Conservation (phyloP, 2,329 filamentous ascomycete genomes). For the Aspergillus awamori region DNA sequence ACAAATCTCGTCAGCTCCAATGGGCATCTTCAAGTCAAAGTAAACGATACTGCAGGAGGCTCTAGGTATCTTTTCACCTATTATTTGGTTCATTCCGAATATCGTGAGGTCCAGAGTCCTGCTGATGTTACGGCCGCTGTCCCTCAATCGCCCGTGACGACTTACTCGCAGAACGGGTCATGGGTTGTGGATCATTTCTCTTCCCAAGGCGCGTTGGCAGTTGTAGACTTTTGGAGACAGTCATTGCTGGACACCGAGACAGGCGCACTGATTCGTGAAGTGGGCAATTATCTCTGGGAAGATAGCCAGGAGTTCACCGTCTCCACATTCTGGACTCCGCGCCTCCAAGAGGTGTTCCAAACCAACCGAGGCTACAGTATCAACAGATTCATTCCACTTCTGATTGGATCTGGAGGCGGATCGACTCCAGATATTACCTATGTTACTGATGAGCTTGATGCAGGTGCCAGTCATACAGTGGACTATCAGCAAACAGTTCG, state of each 20-base stretch:
- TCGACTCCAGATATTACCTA: constrained; percentile 11
- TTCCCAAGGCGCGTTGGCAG: not conserved
- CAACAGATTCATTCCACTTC: constrained; percentile 32
- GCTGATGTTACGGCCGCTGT: not conserved
- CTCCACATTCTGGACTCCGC: constrained; percentile 43
- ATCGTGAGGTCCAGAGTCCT: not conserved
- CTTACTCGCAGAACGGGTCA: not conserved
- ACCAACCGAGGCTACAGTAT: constrained; percentile 39
- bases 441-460: not conserved
- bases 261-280: not conserved
- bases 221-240: constrained; percentile 3
- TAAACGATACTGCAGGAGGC: not conserved
- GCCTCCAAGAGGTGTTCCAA: constrained; percentile 34
- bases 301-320: constrained; percentile 37
- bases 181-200: constrained; percentile 10
- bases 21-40: not conserved
- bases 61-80: not conserved
- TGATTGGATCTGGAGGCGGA: constrained; percentile 33
- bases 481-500: constrained; percentile 24
- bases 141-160: not conserved
- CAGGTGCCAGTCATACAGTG: constrained; percentile 17
- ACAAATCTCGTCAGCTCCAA: not conserved
- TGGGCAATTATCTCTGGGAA: constrained; percentile 22
- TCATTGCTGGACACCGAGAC: constrained; percentile 1
- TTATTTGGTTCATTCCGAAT: not conserved